Base-by-base conservation (phyloP, 768 basidiomycete species). In the Cubamyces sp. region DNA sequence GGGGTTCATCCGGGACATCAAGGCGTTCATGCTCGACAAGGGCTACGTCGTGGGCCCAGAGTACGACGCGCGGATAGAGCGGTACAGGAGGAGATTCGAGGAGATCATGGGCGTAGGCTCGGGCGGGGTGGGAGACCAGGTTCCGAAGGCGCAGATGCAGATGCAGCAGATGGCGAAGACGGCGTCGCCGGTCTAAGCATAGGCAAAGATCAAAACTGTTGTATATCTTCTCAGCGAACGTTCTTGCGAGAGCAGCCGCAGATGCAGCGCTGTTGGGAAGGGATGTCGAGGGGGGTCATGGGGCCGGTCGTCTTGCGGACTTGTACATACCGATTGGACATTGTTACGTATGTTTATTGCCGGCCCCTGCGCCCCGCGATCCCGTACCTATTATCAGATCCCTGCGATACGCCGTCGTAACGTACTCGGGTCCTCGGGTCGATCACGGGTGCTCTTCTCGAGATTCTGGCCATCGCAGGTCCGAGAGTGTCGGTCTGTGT, bases 1-100 rank as follows among this genome's bases (percentile, higher is more conserved):
- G 23, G 81, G 85, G 21, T 92, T 85, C 65, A 74, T 91, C 25
- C 85, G 90, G 26, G 86, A 90, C 64, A 78, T 79, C 40, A 69
- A 79, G 46, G 82, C 84, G 2, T 88, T 87, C 65, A 67, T 78
- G 53, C 75, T 88, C 68, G 90, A 91, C 65, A 70, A 81, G 55
- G 88, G 73, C 21, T 63, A 74, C 11, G 74, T 77, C 4, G 52
- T 74, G 21, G 77, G 78, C 26, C 64, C 68, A 45, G 78, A 82
- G 62, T 65, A 66, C 25, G 69, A 79, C 16, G 41, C 49, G 11
- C 53, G 53, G 37, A 63, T 86, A 28, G 61, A 67, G 3, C 64
- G 50, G 2, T 74, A 80, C 40, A 71, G 84, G 34, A 48, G 64
- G 14, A 71, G 78, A 15, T 81, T 83, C 46, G 84, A 86, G 65